A percentile compares a stretch with the other conserved stretches of the same genome.
phyloP scores from a whole-genome alignment of 495 filamentous ascomycete species.

The Aspergillus diversus region DNA sequence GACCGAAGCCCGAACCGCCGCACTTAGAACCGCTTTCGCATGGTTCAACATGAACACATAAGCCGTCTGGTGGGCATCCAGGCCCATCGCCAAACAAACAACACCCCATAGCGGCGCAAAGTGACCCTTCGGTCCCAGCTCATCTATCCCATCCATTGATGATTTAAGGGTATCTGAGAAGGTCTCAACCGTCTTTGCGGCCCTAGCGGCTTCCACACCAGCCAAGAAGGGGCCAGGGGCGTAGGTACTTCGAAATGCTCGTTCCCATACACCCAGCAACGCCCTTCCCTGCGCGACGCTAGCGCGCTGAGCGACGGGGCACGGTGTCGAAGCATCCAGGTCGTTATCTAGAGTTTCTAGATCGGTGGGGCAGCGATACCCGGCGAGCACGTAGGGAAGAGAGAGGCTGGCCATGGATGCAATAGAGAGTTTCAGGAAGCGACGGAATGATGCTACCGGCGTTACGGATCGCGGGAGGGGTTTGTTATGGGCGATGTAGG shows the following conservation, averaged over 20 bases:
- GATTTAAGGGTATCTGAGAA: conserved; percentile 47
- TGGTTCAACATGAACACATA: conserved; percentile 89
- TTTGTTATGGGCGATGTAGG: conserved; percentile 81
- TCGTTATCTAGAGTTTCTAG: conserved; percentile 74
- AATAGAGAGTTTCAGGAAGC: conserved; percentile 80
- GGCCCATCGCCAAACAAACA: conserved; percentile 63
- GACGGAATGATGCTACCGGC: conserved; percentile 57
- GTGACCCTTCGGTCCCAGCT: conserved; percentile 60
- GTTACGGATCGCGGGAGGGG: conserved; percentile 41
- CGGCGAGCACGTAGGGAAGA: conserved; percentile 83
- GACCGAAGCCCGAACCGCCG: conserved; percentile 84
- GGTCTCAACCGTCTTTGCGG: conserved; percentile 35
- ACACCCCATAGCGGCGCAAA: conserved; percentile 81
- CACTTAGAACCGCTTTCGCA: conserved; percentile 84
- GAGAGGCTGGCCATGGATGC: conserved; percentile 76
- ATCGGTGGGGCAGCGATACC: conserved; percentile 61
- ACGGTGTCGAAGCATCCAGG: conserved; percentile 83
- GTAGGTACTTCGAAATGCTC: conserved; percentile 59
- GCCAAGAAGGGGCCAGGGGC: conserved; percentile 18
- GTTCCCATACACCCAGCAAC: conserved; percentile 86
- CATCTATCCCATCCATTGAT: conserved; percentile 30
- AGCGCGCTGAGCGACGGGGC: conserved; percentile 84
- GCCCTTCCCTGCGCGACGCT: conserved; percentile 84
- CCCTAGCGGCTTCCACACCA: conserved; percentile 24
- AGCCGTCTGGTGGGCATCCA: conserved; percentile 66